Conservation (phyloP, 805 yeast genomes). For the Saccharomyces paradoxus region DNA sequence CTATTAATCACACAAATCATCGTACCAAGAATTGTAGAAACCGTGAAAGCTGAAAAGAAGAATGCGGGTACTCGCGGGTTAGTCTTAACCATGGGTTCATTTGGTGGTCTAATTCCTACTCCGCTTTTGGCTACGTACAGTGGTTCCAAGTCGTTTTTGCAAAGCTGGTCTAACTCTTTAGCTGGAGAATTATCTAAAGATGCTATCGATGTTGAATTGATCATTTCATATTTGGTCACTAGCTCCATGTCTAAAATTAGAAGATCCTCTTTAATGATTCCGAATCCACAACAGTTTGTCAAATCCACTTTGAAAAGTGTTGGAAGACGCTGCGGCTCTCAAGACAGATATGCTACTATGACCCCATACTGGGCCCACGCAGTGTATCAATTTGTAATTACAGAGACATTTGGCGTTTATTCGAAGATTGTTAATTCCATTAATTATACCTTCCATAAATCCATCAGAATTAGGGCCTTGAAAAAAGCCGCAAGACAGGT, state of each 20-base stretch:
- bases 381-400: conserved; percentile 75
- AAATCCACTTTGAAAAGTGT: conserved; percentile 54
- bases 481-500: conserved; percentile 42
- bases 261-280: conserved; percentile 65
- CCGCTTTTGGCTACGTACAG: conserved; percentile 90
- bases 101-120: conserved; percentile 89
- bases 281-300: conserved; percentile 77
- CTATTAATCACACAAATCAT: conserved; percentile 75
- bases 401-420: conserved; percentile 73
- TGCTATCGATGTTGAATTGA: conserved; percentile 78
- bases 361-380: conserved; percentile 97
- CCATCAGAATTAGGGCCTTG: conserved; percentile 76
- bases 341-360: conserved; percentile 73
- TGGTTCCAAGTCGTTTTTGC: conserved; percentile 92
- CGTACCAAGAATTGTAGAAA: conserved; percentile 56
- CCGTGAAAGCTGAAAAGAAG: conserved; percentile 34
- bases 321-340: conserved; percentile 89
- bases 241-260: conserved; percentile 93
- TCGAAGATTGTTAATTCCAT: conserved; percentile 58
- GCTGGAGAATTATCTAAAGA: conserved; percentile 69
- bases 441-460: conserved; percentile 69
- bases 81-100: conserved; percentile 91
- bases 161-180: conserved; percentile 83
- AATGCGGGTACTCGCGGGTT: conserved; percentile 48
- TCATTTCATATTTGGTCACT: conserved; percentile 82